A percentile compares a stretch with the other conserved stretches of the same genome.
These are phyloP conservation scores for Phanerochaete carnosa DNA, from an alignment of 768 basidiomycete species.

Conservation along the genomic window DNA sequence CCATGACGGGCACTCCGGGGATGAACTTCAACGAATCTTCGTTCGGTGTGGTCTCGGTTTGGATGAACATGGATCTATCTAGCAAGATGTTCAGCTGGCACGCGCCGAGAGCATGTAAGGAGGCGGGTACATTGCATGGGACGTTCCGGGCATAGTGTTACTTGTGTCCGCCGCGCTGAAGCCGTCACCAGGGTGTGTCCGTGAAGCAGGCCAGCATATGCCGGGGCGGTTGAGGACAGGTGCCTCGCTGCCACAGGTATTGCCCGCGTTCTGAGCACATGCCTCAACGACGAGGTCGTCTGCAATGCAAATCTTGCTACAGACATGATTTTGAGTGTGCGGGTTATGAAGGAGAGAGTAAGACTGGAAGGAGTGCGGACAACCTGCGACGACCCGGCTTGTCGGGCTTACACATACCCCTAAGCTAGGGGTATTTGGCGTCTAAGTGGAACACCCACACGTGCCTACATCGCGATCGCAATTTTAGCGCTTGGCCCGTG, in stretches of 20 bases:
- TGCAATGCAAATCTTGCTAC: conserved; percentile 14
- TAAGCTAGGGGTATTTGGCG: not conserved
- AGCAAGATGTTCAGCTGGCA: not conserved
- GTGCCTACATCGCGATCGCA: not conserved
- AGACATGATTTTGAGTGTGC: conserved; percentile 6
- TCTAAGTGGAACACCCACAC: not conserved
- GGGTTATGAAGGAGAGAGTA: not conserved
- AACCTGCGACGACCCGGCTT: not conserved
- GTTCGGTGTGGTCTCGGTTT: conserved; percentile 96
- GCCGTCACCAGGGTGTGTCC: conserved; percentile 33
- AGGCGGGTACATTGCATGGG: conserved; percentile 18
- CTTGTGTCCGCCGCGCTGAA: conserved; percentile 20
- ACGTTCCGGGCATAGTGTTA: conserved; percentile 2
- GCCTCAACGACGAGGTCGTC: conserved; percentile 6
- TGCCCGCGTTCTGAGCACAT: not conserved
- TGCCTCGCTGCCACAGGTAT: conserved; percentile 4
- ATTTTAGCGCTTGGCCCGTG: not conserved
- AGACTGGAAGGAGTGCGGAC: not conserved
- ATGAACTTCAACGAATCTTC: conserved; percentile 98
- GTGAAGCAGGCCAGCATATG: conserved; percentile 23
- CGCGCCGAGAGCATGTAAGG: not conserved
- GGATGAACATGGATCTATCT: conserved; percentile 96
- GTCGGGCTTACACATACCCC: conserved; percentile 5
- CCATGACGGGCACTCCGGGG: conserved; percentile 85
- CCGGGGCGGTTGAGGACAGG: conserved; percentile 14